A percentile compares a stretch with the other conserved stretches of the same genome.
phyloP scores from a whole-genome alignment of 495 filamentous ascomycete genomes.

The Daldinia childiae region DNA sequence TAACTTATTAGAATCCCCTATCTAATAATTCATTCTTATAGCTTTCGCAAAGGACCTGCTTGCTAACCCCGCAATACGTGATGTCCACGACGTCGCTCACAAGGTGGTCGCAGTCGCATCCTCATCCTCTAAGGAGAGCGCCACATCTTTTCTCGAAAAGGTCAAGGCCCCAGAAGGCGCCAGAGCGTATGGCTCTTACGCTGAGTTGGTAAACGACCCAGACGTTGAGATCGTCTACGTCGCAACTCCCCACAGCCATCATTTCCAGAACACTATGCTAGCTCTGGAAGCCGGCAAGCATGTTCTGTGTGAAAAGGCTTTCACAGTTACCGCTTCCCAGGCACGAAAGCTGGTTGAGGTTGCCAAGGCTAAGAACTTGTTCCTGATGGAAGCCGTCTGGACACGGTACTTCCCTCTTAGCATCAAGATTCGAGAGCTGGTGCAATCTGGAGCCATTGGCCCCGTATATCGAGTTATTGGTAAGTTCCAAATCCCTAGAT shows the following conservation, averaged over 20 bases:
- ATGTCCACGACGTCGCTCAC: conserved; percentile 79
- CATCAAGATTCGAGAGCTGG: conserved; percentile 76
- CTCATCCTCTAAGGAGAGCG: conserved; percentile 73
- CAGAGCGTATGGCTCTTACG: conserved; percentile 83
- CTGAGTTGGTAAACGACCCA: conserved; percentile 77
- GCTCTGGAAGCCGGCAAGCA: conserved; percentile 84
- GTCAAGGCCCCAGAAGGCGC: conserved; percentile 70
- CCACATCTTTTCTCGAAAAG: conserved; percentile 75
- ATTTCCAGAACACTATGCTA: conserved; percentile 90
- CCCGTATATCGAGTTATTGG: conserved; percentile 77
- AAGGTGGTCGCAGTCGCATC: conserved; percentile 83
- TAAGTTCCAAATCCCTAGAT: conserved; percentile 35
- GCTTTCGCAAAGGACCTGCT: conserved; percentile 87
- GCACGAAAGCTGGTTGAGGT: conserved; percentile 76
- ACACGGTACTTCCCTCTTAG: conserved; percentile 89
- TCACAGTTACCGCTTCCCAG: conserved; percentile 89
- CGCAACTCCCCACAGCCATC: conserved; percentile 93
- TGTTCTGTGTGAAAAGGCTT: conserved; percentile 92
- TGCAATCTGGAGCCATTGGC: conserved; percentile 75
- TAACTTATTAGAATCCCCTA: too few species aligned
- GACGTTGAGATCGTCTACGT: conserved; percentile 90
- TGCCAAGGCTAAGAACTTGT: conserved; percentile 81
- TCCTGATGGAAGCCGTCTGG: conserved; percentile 98
- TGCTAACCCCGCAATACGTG: conserved; percentile 74
- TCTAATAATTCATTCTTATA: conserved; percentile 42